Base-by-base conservation (phyloP, 805 yeast genomes). In the Wickerhamomyces mucosus region DNA sequence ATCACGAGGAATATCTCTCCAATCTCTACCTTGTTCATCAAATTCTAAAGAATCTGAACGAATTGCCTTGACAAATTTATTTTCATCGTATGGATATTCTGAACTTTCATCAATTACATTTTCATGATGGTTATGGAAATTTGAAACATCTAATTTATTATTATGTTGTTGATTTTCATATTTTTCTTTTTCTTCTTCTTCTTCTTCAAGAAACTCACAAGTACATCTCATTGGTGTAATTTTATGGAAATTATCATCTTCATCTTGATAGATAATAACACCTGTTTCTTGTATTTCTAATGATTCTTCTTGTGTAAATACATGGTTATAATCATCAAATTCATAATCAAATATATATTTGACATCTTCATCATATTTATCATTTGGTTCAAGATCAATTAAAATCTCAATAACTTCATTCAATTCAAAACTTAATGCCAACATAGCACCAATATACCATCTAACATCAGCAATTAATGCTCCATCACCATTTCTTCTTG, bases 1-100 rank as follows among this genome's bases (percentile, higher is more conserved):
- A 3, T 73, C 82, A 30, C 85, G 56, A 3, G 82, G 79, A 10
- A 76, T 61, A 50, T 78, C 86, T 43, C 85, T 57, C 83, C 86
- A 77, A 53, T 79, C 86, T 21, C 71, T 59, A 0, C 83, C 84
- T 28, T 61, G 50, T 18, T 69, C 66, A 48, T 75, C 83, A 48
- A 72, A 68, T 29, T 70, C 74, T 23, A 70, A 55, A 6, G 31
- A 31, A 15, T 43, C 46, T 4, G 63, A 49, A 38, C 69, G 46
- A 10, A 13, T 21, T 16, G 21, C 26, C 26, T 23, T 23, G 16
- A 23, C 26, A 6, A 16, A 16, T n/a, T 20, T 21, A 20, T 39
- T 21, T 5, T 30, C 23, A 11, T 25, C 26, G 2, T 31, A 32
- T 19, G 23, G 33, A 13, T 27, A 34, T 7, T 34, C 42, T 6